Percentiles rank a stretch among this genome's conserved stretches.
Evolutionary conservation across 2,329 filamentous ascomycete genomes (phyloP).

Genomic region (Xylaria sp.): DNA sequence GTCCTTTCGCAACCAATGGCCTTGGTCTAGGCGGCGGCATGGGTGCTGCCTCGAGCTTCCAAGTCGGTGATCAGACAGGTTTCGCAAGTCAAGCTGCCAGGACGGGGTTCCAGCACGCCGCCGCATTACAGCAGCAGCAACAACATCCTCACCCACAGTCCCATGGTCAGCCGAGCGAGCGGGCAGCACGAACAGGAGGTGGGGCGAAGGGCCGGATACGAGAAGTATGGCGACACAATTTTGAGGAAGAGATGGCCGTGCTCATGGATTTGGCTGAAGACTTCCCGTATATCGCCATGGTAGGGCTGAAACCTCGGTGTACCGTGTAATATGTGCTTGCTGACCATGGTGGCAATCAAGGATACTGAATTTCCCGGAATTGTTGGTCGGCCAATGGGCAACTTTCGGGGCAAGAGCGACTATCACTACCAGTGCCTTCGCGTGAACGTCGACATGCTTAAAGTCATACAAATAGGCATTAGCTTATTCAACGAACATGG

Average conservation of each 20-base stretch:
- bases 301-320: slow-evolving; percentile 58
- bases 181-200: slow-evolving; percentile 56
- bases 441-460: slow-evolving; percentile 96
- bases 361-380: slow-evolving; percentile 99
- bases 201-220: slow-evolving; percentile 82
- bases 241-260: slow-evolving; percentile 89
- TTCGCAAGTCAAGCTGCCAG: slow-evolving; percentile 88
- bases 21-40: slow-evolving; percentile 69
- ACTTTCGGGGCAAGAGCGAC: slow-evolving; percentile 93
- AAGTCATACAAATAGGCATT: slow-evolving; percentile 96
- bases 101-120: slow-evolving; percentile 84
- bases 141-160: slow-evolving; percentile 61
- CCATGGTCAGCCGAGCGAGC: slow-evolving; percentile 51
- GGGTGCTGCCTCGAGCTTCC: slow-evolving; percentile 60
- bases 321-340: slow-evolving; percentile 30
- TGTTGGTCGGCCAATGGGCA: slow-evolving; percentile 93
- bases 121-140: slow-evolving; percentile 59
- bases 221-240: slow-evolving; percentile 94
- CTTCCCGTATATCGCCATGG: slow-evolving; percentile 98
- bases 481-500: slow-evolving; percentile 93
- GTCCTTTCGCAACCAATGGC: slow-evolving; percentile 71
- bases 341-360: slow-evolving; percentile 59
- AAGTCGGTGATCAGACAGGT: slow-evolving; percentile 73
- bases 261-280: slow-evolving; percentile 86
- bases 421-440: slow-evolving; percentile 99